phyloP scores from a whole-genome alignment of 2,329 filamentous ascomycete genomes.

The Epichloe sibirici region DNA sequence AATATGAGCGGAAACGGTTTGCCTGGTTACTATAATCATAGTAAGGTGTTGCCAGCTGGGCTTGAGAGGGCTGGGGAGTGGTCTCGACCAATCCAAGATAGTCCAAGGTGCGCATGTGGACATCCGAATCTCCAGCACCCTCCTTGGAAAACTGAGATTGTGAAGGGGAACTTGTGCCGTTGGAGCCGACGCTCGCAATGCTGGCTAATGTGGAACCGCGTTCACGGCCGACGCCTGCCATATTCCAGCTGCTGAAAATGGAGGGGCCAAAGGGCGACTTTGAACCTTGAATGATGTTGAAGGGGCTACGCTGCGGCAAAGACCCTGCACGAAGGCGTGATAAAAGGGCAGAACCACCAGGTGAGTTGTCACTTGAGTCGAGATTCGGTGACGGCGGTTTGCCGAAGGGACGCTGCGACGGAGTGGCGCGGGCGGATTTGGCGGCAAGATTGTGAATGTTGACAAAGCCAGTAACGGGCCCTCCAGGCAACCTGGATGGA shows the following conservation, averaged over 20 bases:
- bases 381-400: slow-evolving; percentile 52
- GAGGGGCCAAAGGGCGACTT: slow-evolving; percentile 73
- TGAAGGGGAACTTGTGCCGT: slow-evolving; percentile 76
- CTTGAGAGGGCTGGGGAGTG: slow-evolving; percentile 69
- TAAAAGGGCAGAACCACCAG: slow-evolving; percentile 58
- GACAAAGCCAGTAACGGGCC: slow-evolving; percentile 46
- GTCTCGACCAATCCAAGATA: slow-evolving; percentile 93
- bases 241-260: slow-evolving; percentile 82
- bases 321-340: slow-evolving; percentile 84
- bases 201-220: slow-evolving; percentile 74
- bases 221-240: slow-evolving; percentile 53
- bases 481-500: slow-evolving; percentile 84
- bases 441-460: slow-evolving; percentile 47
- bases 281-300: slow-evolving; percentile 41
- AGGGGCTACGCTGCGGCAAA: slow-evolving; percentile 77
- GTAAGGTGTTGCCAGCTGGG: slow-evolving; percentile 63
- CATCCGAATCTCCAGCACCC: slow-evolving; percentile 73
- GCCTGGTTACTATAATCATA: slow-evolving; percentile 64
- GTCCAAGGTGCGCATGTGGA: slow-evolving; percentile 80
- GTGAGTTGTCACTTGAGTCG: slow-evolving; percentile 32
- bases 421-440: slow-evolving; percentile 74
- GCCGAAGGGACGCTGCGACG: slow-evolving; percentile 71
- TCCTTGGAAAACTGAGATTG: slow-evolving; percentile 80
- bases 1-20: slow-evolving; percentile 91
- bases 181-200: slow-evolving; percentile 78